These are phyloP conservation scores for Oryza brachyantha DNA, from an alignment of 176 grass and related monocot species.

Conservation along the genomic window DNA sequence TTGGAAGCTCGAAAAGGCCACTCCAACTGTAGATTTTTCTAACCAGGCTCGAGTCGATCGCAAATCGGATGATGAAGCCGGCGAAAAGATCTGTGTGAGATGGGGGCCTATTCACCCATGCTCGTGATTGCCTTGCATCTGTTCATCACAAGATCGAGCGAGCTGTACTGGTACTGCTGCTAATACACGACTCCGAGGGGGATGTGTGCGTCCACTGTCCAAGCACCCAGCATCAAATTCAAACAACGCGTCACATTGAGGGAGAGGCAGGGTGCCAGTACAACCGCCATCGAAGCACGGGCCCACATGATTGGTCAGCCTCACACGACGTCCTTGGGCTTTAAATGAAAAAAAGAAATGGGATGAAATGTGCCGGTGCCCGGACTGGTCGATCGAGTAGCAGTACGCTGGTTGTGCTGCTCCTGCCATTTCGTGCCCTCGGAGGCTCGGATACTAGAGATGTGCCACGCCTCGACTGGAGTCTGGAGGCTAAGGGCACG, in stretches of 20 bases:
- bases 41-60: neutral
- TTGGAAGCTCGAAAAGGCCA: neutral
- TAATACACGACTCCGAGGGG: no score
- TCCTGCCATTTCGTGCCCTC: neutral
- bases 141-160: neutral
- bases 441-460: neutral
- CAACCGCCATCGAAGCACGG: constrained; percentile 10
- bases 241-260: constrained; percentile 23
- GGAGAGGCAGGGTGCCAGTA: neutral
- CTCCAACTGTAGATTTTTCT: neutral
- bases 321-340: neutral
- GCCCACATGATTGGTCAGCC: constrained; percentile 24
- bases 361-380: neutral
- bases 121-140: neutral
- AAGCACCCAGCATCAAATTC: constrained; percentile 2
- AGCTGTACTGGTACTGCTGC: no score
- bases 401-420: neutral
- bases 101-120: no score
- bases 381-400: neutral
- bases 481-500: no score
- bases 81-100: no score
- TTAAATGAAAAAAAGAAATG: neutral
- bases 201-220: neutral
- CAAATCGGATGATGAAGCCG: neutral
- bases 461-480: neutral